Conservation (phyloP, 257 asterid genomes). For the Orobanche coerulescens region DNA sequence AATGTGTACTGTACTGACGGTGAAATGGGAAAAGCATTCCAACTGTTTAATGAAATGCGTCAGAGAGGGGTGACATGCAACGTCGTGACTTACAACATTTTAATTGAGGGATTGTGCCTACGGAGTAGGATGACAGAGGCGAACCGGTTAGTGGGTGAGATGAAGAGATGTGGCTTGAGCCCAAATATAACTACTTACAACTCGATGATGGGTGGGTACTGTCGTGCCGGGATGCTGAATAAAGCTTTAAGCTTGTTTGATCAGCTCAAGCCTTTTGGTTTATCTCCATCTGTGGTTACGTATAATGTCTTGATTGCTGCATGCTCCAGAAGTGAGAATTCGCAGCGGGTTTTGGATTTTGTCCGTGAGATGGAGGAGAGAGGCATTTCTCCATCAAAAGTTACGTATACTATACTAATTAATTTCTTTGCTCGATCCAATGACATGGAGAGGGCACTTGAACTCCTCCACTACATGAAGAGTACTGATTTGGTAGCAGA, state of each 20-base stretch:
- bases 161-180: constrained; percentile 42
- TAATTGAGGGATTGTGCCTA: constrained; percentile 56
- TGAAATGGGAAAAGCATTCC: constrained; percentile 34
- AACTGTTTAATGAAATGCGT: constrained; percentile 53
- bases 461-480: constrained; percentile 45
- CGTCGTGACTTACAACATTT: constrained; percentile 61
- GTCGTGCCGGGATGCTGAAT: constrained; percentile 40
- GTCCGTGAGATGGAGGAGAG: constrained; percentile 74
- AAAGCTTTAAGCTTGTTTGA: constrained; percentile 42
- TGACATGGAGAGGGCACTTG: constrained; percentile 60
- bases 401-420: constrained; percentile 66
- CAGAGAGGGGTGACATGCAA: constrained; percentile 44
- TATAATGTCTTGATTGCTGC: constrained; percentile 55
- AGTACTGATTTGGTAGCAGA: constrained; percentile 40
- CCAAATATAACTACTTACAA: constrained; percentile 60
- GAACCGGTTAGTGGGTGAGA: constrained; percentile 39
- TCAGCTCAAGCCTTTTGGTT: constrained; percentile 44
- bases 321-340: constrained; percentile 41
- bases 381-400: constrained; percentile 55
- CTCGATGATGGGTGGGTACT: constrained; percentile 51
- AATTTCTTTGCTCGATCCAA: constrained; percentile 51
- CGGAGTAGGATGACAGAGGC: constrained; percentile 38
- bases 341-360: constrained; percentile 30
- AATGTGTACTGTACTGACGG: constrained; percentile 42
- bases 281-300: constrained; percentile 51